phyloP scores from a whole-genome alignment of 257 asterid species.

The Oldenlandia corymbosa region DNA sequence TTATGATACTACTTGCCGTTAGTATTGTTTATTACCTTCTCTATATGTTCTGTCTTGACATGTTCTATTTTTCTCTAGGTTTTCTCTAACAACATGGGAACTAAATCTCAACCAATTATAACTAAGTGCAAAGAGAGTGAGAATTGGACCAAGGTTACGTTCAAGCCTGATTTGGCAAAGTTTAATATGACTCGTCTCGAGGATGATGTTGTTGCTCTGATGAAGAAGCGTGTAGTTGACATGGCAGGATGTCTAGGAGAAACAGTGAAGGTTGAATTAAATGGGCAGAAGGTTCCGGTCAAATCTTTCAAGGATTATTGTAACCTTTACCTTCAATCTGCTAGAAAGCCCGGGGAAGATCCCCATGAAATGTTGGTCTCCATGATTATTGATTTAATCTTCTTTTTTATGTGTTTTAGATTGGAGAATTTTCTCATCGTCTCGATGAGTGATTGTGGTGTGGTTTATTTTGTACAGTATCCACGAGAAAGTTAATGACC shows the following conservation, averaged over 20 bases:
- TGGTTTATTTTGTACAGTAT: constrained; percentile 38
- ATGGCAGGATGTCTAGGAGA: constrained; percentile 88
- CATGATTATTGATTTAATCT: neutral
- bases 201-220: constrained; percentile 87
- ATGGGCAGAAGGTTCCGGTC: constrained; percentile 63
- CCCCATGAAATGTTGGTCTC: constrained; percentile 43
- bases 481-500: constrained; percentile 63
- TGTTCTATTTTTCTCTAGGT: constrained; percentile 40
- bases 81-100: constrained; percentile 85
- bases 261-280: constrained; percentile 84
- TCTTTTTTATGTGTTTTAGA: too few relatives aligned
- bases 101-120: constrained; percentile 63
- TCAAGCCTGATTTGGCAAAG: constrained; percentile 87
- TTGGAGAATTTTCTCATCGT: constrained; percentile 1
- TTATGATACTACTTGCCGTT: neutral
- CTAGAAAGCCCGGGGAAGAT: constrained; percentile 39
- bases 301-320: constrained; percentile 74
- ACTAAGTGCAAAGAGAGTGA: constrained; percentile 70
- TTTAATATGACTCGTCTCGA: constrained; percentile 81
- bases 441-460: neutral
- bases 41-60: neutral
- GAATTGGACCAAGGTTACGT: constrained; percentile 89
- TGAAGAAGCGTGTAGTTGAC: constrained; percentile 92
- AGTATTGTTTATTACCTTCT: neutral
- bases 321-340: constrained; percentile 63